Conservation (phyloP, 148 eudicot species). For the Chenopodium album region DNA sequence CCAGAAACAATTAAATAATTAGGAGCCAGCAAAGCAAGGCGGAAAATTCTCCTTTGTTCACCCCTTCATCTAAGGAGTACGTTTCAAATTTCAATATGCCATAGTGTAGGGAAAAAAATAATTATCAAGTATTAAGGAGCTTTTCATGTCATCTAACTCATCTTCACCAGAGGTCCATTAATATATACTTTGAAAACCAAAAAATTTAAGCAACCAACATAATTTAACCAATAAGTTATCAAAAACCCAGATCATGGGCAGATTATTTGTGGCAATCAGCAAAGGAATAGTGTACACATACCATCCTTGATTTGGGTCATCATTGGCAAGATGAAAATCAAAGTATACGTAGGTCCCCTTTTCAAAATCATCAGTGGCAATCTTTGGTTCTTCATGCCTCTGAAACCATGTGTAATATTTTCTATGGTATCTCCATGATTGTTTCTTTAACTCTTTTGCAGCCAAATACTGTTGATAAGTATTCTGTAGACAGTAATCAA, state of each 20-base stretch:
- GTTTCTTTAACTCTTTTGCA: constrained; percentile 94
- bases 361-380: constrained; percentile 95
- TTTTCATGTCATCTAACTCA: not conserved
- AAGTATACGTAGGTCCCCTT: constrained; percentile 96
- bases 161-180: not conserved
- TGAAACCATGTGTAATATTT: constrained; percentile 96
- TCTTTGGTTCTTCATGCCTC: constrained; percentile 93
- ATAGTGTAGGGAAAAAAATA: not conserved
- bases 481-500: constrained; percentile 50
- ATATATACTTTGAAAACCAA: not conserved
- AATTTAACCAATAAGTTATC: not conserved
- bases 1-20: not conserved
- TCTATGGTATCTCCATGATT: constrained; percentile 97
- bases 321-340: constrained; percentile 75
- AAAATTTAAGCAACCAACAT: not conserved
- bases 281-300: constrained; percentile 35
- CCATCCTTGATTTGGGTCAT: constrained; percentile 91
- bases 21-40: not conserved
- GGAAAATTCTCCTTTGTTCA: not conserved
- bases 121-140: not conserved
- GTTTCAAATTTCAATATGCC: not conserved
- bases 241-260: not conserved
- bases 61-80: not conserved
- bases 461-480: constrained; percentile 98
- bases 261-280: not conserved